These are phyloP conservation scores for Yamadazyma takamatsuzukensis DNA, from an alignment of 805 yeast genomes.

Conservation along the genomic window DNA sequence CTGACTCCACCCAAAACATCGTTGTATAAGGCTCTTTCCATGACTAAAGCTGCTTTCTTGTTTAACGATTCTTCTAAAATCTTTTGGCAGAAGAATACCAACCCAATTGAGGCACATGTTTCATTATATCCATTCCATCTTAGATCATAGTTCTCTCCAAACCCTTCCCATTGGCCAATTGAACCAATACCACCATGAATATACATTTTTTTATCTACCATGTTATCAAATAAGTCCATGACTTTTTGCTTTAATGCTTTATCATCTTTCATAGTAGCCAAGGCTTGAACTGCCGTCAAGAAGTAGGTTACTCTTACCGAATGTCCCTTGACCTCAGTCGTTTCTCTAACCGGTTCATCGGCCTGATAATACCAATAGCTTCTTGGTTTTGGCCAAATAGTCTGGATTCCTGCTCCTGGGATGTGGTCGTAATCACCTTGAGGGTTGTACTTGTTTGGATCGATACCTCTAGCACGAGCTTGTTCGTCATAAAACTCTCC, in stretches of 20 bases:
- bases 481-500: constrained; percentile 17
- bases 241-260: constrained; percentile 11
- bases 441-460: constrained; percentile 10
- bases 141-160: constrained; percentile 18
- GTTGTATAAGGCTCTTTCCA: constrained; percentile 20
- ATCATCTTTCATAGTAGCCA: constrained; percentile 15
- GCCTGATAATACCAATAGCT: constrained; percentile 21
- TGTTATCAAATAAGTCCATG: constrained; percentile 13
- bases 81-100: constrained; percentile 15
- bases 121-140: constrained; percentile 20
- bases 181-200: constrained; percentile 23
- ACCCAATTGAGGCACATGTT: constrained; percentile 22
- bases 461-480: constrained; percentile 13
- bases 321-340: constrained; percentile 17
- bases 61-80: constrained; percentile 13
- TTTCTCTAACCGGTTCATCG: constrained; percentile 14
- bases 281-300: constrained; percentile 18
- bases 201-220: constrained; percentile 18
- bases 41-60: constrained; percentile 12
- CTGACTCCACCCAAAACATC: constrained; percentile 20
- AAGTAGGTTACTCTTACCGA: constrained; percentile 18
- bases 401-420: constrained; percentile 1
- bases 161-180: constrained; percentile 19
- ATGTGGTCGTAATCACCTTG: constrained; percentile 7
- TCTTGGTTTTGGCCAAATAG: constrained; percentile 13